Evolutionary conservation across 345 rosid species (phyloP), one percentile per base, ranked within the genome.

Genomic region (Psidium friedrichsthalianum): DNA sequence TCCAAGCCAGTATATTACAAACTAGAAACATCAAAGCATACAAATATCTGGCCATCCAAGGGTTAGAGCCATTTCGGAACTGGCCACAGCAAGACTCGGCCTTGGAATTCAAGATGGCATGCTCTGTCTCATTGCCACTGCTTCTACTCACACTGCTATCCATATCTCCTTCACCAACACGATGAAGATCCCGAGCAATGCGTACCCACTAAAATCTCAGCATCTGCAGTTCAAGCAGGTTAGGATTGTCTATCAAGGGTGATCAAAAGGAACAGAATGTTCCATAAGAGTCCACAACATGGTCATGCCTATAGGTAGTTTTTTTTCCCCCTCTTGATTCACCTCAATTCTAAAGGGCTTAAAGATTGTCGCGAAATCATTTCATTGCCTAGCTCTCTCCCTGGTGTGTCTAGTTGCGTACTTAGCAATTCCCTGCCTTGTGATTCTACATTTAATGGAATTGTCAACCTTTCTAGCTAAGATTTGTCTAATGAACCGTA

Each of bases 31-130:
- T 93, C 87, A 97, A 88, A 29, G 92, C 98, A 74, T 94, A 95
- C 64, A 88, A 95, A 86, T 94, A 97, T 91, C 99, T 93, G 53
- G 98, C 98, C 95, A 95, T 94, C 99, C 99, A 95, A 3, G 99
- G 98, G 87, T 97, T 97, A 36, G 91, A 92, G 36, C 94, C 96
- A 84, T 95, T 93, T 20, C 92, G 90, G 85, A 97, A 97, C 88
- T 95, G 99, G 61, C 92, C 89, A 87, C 92, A 93, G 96, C 98
- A 97, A 24, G 98, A 93, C 16, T 91, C 87, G 59, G 86, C 91
- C 88, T 94, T 92, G 32, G 86, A 84, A 84, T 87, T n/a, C 59
- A 18, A 21, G 29, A 32, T 83, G 74, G 90, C 91, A 74, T 86
- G 86, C 88, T 91, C 90, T 24, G 87, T 88, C 24, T 61, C 85